Base-by-base conservation (phyloP, 1,139 yeast genomes). In the Chernovozyma aurita region DNA sequence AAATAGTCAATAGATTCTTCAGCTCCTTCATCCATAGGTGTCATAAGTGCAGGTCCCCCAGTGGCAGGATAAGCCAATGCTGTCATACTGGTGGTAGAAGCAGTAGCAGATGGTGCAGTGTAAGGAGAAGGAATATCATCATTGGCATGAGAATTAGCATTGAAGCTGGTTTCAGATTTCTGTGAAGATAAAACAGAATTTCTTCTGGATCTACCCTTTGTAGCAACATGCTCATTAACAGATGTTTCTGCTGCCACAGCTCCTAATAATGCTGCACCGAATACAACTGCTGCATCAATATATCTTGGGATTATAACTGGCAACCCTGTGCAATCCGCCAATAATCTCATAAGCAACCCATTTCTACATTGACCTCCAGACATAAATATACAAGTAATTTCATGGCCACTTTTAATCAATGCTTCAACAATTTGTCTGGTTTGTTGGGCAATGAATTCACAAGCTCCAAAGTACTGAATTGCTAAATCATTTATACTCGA, bases 341-440 rank as follows among this genome's bases (percentile, higher is more conserved):
- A 73, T 43, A 90, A 67, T 63, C 95, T 76, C 80, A 94, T 88
- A 45, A 92, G 70, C 45, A 92, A 67, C 15, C 87, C 84, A 60
- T 92, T 92, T 56, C 97, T 78, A 61, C 97, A 88, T 61, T 92
- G 98, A 21, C 98, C 97, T 39, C 98, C 98, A 47, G 95, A 82
- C 80, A 92, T 81, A 62, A 82, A 92, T 43, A 92, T 80, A 32
- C 87, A 75, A 27, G 73, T 67, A 44, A 92, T 77, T 16, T 68
- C 49, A 63, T 90, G 96, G 4, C 98, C 98, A 3, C 83, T 70
- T 37, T 71, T 64, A 50, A 78, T 80, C 85, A 92, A 83, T 41
- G 80, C 80, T 47, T 86, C 95, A 25, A 92, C 80, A 54, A 92
- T 92, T 54, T 92, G 98, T 53, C 97, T 78, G 1, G 97, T 90